Evolutionary conservation across 805 yeast genomes (phyloP).

Genomic region (Teunomyces gatunensis): DNA sequence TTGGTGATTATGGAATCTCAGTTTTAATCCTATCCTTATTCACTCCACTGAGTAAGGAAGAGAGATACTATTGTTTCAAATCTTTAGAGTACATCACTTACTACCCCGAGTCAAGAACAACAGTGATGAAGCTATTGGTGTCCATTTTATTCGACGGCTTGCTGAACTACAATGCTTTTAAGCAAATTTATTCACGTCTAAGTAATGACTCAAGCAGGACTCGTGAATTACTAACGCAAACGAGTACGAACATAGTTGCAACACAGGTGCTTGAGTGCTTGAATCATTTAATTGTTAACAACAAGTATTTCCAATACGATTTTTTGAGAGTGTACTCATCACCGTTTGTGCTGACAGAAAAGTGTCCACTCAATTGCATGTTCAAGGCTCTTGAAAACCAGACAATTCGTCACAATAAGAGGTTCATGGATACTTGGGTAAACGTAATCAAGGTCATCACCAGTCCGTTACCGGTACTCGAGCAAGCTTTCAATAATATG

Average conservation of each 20-base stretch:
- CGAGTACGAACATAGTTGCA: constrained; percentile 69
- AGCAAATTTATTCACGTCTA: constrained; percentile 57
- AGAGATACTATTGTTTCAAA: constrained; percentile 61
- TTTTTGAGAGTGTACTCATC: constrained; percentile 67
- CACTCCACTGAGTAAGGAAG: constrained; percentile 63
- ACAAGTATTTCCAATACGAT: constrained; percentile 65
- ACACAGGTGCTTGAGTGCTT: constrained; percentile 75
- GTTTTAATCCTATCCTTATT: constrained; percentile 68
- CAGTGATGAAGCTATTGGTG: constrained; percentile 66
- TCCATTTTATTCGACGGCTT: constrained; percentile 69
- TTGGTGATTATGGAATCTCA: constrained; percentile 75
- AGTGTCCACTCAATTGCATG: constrained; percentile 71
- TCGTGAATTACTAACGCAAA: constrained; percentile 49
- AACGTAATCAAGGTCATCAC: constrained; percentile 77
- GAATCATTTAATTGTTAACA: constrained; percentile 65
- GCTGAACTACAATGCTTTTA: constrained; percentile 55
- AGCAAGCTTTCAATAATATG: constrained; percentile 25
- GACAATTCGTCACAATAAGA: constrained; percentile 65
- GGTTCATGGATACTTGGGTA: constrained; percentile 72
- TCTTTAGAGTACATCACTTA: constrained; percentile 65
- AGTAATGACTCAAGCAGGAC: constrained; percentile 8
- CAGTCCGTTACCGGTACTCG: constrained; percentile 60
- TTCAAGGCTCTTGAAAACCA: constrained; percentile 60
- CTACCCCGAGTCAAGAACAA: constrained; percentile 75
- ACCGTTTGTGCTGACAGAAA: constrained; percentile 35